phyloP scores from a whole-genome alignment of 768 basidiomycete species.

The Wakefieldia striispora region DNA sequence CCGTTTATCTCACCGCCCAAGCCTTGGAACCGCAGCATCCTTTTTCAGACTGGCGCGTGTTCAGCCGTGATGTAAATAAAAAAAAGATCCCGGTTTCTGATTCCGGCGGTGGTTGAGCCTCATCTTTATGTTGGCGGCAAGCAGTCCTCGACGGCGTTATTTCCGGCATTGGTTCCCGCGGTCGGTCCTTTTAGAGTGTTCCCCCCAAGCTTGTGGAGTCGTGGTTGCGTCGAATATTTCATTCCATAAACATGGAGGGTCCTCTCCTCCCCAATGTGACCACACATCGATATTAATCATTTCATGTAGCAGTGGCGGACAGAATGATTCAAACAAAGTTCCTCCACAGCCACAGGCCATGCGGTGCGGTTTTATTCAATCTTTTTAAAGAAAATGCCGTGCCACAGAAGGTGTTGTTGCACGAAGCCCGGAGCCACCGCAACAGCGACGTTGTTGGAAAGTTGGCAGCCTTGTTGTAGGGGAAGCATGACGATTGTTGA shows the following conservation, averaged over 20 bases:
- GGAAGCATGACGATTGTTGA: background rate
- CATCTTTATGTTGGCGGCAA: no score
- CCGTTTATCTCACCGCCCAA: slow-evolving; percentile 16
- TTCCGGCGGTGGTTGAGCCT: no score
- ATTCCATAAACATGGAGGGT: background rate
- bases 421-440: background rate
- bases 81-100: background rate
- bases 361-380: background rate
- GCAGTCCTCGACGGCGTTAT: slow-evolving; percentile 16
- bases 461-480: background rate
- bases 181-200: no score
- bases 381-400: slow-evolving; percentile 7
- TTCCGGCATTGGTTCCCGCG: slow-evolving; percentile 5
- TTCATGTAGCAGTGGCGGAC: background rate
- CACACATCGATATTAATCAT: no score
- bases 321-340: slow-evolving; percentile 1
- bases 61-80: background rate
- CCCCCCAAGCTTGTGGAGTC: no score
- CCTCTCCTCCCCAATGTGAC: background rate
- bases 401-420: background rate
- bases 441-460: slow-evolving; percentile 1
- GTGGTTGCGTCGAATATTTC: no score
- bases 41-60: slow-evolving; percentile 14
- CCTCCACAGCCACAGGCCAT: background rate
- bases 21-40: slow-evolving; percentile 7